Evolutionary conservation across 768 basidiomycete species (phyloP).

Genomic region (Serendipita vermifera): DNA sequence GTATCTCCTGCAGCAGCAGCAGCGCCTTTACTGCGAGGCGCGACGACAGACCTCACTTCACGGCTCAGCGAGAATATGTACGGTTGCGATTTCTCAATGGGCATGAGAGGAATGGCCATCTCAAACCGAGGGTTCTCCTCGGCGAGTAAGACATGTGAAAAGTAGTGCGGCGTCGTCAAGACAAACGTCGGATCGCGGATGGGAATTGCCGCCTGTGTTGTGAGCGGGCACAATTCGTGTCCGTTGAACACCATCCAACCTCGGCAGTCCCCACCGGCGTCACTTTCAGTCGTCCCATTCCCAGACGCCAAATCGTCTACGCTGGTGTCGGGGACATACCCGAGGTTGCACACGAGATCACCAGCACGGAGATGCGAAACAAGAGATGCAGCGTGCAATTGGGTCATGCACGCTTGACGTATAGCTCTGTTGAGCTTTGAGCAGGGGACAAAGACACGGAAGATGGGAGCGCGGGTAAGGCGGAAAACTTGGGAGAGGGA

Average conservation of each 20-base stretch:
- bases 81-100: background rate
- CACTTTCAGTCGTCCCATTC: slow-evolving; percentile 9
- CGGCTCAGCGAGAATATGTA: background rate
- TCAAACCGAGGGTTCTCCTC: slow-evolving; percentile 13
- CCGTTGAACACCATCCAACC: slow-evolving; percentile 73
- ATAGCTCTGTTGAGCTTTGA: slow-evolving; percentile 19
- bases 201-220: slow-evolving; percentile 25
- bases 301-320: slow-evolving; percentile 17
- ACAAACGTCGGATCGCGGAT: background rate
- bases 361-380: slow-evolving; percentile 68
- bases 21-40: background rate
- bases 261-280: slow-evolving; percentile 17
- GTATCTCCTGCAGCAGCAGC: background rate
- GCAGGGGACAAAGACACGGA: slow-evolving; percentile 66
- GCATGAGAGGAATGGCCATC: slow-evolving; percentile 11
- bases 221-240: slow-evolving; percentile 37
- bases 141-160: slow-evolving; percentile 6
- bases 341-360: slow-evolving; percentile 69
- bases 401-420: slow-evolving; percentile 51
- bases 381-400: slow-evolving; percentile 51
- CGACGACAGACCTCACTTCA: slow-evolving; percentile 4
- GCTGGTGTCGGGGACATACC: slow-evolving; percentile 44
- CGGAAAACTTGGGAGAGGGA: slow-evolving; percentile 41
- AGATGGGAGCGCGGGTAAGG: slow-evolving; percentile 53
- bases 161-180: slow-evolving; percentile 2